Conservation (phyloP, 1,139 yeast genomes). For the Candida sanyaensis region DNA sequence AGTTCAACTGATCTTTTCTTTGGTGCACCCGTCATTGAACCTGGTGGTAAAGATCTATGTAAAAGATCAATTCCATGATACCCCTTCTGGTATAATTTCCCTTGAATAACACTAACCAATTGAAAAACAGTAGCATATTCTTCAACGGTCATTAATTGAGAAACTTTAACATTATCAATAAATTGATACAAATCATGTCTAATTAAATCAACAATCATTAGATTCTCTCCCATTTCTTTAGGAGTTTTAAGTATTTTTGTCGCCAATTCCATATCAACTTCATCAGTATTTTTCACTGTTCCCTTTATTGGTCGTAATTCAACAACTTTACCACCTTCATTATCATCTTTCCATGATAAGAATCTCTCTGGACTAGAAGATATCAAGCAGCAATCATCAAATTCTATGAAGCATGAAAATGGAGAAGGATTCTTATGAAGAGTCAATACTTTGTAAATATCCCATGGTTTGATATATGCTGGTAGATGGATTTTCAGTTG, state of each 20-base stretch:
- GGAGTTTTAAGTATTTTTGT: conserved; percentile 71
- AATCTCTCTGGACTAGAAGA: conserved; percentile 97
- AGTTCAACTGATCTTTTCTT: conserved; percentile 89
- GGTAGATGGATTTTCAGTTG: conserved; percentile 65
- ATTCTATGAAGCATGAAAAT: conserved; percentile 77
- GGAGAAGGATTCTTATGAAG: conserved; percentile 83
- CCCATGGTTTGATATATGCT: conserved; percentile 61
- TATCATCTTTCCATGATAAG: conserved; percentile 66
- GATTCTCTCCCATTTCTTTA: conserved; percentile 92
- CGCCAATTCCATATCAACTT: conserved; percentile 59
- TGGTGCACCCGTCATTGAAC: conserved; percentile 99
- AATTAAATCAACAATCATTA: conserved; percentile 95
- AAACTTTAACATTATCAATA: conserved; percentile 65
- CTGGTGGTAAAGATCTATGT: conserved; percentile 86
- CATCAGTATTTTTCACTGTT: conserved; percentile 71
- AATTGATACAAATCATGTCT: conserved; percentile 86
- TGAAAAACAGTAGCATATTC: conserved; percentile 91
- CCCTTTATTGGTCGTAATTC: conserved; percentile 96
- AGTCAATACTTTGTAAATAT: conserved; percentile 71
- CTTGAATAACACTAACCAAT: conserved; percentile 85
- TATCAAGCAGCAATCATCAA: conserved; percentile 68
- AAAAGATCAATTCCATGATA: conserved; percentile 79
- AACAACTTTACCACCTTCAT: conserved; percentile 41
- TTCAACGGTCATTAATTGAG: conserved; percentile 86
- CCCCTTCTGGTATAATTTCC: conserved; percentile 43